Base-by-base conservation (phyloP, 2,329 filamentous ascomycete genomes). In the Paracorniculantispora psalliotae region DNA sequence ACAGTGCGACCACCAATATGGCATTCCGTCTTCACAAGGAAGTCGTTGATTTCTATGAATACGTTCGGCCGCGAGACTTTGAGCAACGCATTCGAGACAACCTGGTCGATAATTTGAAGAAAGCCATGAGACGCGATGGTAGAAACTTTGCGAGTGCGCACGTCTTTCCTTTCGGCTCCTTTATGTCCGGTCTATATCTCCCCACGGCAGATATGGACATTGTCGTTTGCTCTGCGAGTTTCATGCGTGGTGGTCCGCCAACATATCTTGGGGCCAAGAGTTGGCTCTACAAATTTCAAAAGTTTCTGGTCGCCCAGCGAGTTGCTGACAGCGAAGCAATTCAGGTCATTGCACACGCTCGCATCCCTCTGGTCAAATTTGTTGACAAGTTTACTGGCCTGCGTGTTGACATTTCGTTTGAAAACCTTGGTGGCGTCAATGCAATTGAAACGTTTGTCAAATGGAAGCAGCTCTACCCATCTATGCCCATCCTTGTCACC, bases 361-460 rank as follows among this genome's bases (percentile, higher is more conserved):
- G 89, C 67, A 92, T 99, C 2, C 94, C 94, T 0, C 84, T 99
- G 57, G 84, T 97, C 73, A 99, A 99, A 72, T 97, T 90, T 68
- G 81, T 91, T 47, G 94, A 99, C 68, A 80, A 77, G 57, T 67
- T 81, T 56, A 97, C 92, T 1, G 87, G 86, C 13, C 77, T 99
- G 56, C 90, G 89, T 65, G 89, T 97, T 13, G 94, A 99, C 70
- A 83, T 99, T 13, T 97, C 92, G 0, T 97, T 99, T 69, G 93
- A 99, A 74, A 97, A 97, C 68, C 75, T 87, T 37, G 90, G 89
- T 44, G 94, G 94, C 12, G 76, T 97, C 10, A 75, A 82, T 19
- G 93, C 94, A 2, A 88, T 94, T 67, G 76, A 86, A 19, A 97
- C 91, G 0, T 96, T 97, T 70, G 73, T 85, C 57, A 72, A 77